Evolutionary conservation across 345 rosid genomes (phyloP).

Genomic region (Eucalyptus erythrocorys): DNA sequence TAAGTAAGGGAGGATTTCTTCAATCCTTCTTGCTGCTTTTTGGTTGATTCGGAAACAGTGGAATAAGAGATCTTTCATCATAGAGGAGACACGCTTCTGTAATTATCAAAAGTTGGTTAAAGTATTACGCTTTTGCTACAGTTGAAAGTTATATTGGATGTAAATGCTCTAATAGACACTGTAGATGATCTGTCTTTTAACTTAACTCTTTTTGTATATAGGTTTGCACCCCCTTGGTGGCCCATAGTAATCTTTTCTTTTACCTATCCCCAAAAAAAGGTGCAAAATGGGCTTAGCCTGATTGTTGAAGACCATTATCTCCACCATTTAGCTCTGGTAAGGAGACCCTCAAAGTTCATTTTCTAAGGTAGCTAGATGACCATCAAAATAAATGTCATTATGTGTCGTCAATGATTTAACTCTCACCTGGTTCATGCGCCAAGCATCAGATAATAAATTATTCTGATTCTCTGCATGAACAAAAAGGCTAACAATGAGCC

Average conservation of each 20-base stretch:
- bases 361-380: neutral
- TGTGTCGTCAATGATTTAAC: neutral
- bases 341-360: neutral
- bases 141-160: neutral
- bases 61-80: neutral
- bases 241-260: neutral
- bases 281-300: neutral
- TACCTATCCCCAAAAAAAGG: neutral
- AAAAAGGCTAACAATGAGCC: neutral
- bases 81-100: neutral
- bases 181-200: neutral
- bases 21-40: neutral
- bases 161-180: neutral
- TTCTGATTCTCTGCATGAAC: constrained; percentile 72
- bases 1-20: neutral
- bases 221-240: neutral
- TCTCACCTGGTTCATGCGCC: constrained; percentile 79
- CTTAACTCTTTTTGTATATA: neutral
- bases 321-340: neutral
- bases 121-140: neutral
- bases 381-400: neutral
- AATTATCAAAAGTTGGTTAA: neutral
- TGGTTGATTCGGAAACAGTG: neutral
- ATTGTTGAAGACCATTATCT: neutral
- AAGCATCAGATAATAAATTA: constrained; percentile 63